phyloP scores from a whole-genome alignment of 306 rosid species.

The Trichosanthes cucumerina region DNA sequence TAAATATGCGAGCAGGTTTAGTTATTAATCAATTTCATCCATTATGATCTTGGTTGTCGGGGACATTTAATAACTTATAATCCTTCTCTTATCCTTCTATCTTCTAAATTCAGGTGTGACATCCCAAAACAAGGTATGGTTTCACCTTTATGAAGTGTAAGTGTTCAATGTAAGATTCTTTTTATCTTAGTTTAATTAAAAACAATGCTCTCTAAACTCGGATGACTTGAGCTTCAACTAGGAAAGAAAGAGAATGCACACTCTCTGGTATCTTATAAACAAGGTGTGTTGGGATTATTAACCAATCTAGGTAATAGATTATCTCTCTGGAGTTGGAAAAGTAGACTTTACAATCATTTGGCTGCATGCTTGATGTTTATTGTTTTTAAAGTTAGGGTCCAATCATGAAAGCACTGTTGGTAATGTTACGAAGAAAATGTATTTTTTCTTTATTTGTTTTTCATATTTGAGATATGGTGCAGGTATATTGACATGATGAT shows the following conservation, averaged over 20 bases:
- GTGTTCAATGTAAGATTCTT: constrained; percentile 1
- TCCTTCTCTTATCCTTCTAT: constrained; percentile 7
- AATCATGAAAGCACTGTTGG: background rate
- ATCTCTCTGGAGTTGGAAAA: background rate
- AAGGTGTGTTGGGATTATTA: background rate
- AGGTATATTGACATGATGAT: background rate
- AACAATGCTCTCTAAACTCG: background rate
- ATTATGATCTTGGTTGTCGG: background rate
- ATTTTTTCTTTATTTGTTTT: background rate
- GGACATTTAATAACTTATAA: constrained; percentile 16
- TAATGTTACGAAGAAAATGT: background rate
- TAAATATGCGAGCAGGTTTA: constrained; percentile 66
- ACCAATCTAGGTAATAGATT: background rate
- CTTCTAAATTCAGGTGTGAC: constrained; percentile 51
- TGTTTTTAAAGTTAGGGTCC: background rate
- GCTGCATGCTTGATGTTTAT: background rate
- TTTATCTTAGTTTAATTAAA: background rate
- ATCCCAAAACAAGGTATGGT: constrained; percentile 49
- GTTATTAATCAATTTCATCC: constrained; percentile 3
- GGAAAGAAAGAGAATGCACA: background rate
- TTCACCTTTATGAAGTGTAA: constrained; percentile 22
- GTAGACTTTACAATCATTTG: background rate
- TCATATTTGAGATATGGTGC: constrained; percentile 1
- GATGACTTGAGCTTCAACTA: background rate
- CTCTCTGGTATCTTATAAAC: background rate